These are phyloP conservation scores for Aureobasidium namibiae DNA, from an alignment of 2,329 filamentous ascomycete species.

Conservation along the genomic window DNA sequence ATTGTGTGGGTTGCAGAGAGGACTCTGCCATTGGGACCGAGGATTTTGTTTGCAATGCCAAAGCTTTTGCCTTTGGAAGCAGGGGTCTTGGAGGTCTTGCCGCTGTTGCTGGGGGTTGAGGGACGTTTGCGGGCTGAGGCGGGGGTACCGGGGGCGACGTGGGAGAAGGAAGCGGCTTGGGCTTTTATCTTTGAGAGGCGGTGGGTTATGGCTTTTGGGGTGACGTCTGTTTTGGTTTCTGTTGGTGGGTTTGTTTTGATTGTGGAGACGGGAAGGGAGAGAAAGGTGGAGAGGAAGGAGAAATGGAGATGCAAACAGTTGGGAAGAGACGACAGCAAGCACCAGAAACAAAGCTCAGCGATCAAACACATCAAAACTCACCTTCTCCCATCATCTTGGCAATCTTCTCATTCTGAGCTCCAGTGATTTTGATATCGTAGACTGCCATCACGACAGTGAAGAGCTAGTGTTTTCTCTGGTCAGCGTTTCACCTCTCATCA, in stretches of 20 bases:
- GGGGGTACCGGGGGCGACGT: no score
- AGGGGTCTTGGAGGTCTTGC: no score
- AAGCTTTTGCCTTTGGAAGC: not conserved
- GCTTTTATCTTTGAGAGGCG: conserved; percentile 21
- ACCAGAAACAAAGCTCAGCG: not conserved
- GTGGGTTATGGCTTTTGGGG: conserved; percentile 26
- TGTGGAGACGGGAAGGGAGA: no score
- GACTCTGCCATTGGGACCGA: no score
- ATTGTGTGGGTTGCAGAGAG: not conserved
- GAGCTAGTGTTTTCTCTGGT: conserved; percentile 16
- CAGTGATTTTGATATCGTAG: conserved; percentile 23
- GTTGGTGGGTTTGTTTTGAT: no score
- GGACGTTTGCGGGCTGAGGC: not conserved
- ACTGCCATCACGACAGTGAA: conserved; percentile 22
- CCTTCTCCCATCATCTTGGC: conserved; percentile 24
- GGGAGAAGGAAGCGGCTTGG: not conserved
- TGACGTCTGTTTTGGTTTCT: conserved; percentile 19
- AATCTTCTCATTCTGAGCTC: conserved; percentile 17
- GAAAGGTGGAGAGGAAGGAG: no score
- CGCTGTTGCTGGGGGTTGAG: not conserved
- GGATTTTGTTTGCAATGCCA: no score
- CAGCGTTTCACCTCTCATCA: not conserved
- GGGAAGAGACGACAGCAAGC: no score
- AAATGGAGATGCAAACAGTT: no score
- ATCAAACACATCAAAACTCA: conserved; percentile 3